A percentile compares a stretch with the other conserved stretches of the same genome.
Conservation (phyloP, 495 filamentous ascomycete genomes). For the Tuber calosporum region DNA sequence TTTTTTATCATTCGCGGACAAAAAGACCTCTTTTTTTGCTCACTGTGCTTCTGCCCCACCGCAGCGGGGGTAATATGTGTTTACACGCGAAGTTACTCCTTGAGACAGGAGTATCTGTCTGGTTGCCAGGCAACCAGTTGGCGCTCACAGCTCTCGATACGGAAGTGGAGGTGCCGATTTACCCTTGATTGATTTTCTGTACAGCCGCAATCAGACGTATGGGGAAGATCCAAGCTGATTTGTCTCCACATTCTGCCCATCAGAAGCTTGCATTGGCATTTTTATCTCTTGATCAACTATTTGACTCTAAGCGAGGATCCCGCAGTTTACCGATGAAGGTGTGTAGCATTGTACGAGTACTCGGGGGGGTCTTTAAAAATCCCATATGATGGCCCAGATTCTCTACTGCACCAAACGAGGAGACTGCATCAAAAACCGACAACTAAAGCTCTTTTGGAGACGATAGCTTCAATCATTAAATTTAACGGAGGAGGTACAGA, state of each 20-base stretch:
- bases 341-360: neutral
- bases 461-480: too few species aligned
- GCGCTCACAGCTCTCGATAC: neutral
- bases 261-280: neutral
- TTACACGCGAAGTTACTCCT: conserved; percentile 8
- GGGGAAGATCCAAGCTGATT: neutral
- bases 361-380: neutral
- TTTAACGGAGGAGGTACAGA: too few species aligned
- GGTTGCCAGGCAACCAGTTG: conserved; percentile 23
- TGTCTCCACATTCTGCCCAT: neutral
- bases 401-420: too few species aligned
- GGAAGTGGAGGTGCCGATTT: neutral
- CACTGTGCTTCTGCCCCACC: neutral
- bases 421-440: too few species aligned
- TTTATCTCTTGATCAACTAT: neutral
- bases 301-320: neutral
- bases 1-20: conserved; percentile 3
- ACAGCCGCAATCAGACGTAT: neutral
- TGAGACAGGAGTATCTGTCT: neutral
- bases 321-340: neutral
- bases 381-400: too few species aligned
- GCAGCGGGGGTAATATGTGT: conserved; percentile 15
- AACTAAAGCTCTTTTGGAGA: too few species aligned
- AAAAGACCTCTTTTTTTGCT: neutral
- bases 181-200: neutral